Evolutionary conservation across 352 stramenopile genomes (phyloP).

Genomic region (Pythium brassicae): DNA sequence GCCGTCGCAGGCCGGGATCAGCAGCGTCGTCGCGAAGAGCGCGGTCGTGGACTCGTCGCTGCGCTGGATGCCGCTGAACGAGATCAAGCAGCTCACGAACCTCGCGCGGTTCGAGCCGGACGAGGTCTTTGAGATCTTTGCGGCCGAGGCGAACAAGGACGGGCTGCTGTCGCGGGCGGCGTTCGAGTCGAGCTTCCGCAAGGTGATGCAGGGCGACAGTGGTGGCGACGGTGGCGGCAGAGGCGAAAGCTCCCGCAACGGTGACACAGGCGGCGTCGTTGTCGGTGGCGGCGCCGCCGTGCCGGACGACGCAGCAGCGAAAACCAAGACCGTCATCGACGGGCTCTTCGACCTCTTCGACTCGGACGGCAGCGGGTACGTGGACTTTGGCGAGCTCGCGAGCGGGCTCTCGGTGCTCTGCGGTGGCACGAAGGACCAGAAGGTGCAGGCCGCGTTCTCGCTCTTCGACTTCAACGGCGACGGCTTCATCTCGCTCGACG

Average conservation of each 20-base stretch:
- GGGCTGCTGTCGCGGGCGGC: conserved; percentile 64
- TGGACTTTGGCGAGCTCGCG: conserved; percentile 83
- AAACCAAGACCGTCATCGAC: conserved; percentile 55
- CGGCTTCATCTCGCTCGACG: conserved; percentile 80
- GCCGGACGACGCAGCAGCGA: conserved; percentile 29
- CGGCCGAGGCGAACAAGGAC: conserved; percentile 63
- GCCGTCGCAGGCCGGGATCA: conserved; percentile 61
- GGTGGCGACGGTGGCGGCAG: too few relatives aligned
- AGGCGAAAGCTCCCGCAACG: too few relatives aligned
- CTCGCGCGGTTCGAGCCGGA: conserved; percentile 69
- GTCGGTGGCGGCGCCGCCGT: conserved; percentile 5
- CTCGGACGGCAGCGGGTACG: conserved; percentile 54
- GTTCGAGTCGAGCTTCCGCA: conserved; percentile 77
- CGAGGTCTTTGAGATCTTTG: conserved; percentile 88
- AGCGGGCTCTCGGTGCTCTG: conserved; percentile 81
- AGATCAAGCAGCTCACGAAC: conserved; percentile 82
- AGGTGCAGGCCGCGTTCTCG: conserved; percentile 78
- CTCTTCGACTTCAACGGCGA: conserved; percentile 89
- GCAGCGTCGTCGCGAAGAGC: conserved; percentile 62
- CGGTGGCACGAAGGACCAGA: conserved; percentile 81
- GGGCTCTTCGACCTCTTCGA: conserved; percentile 84
- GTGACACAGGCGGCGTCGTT: neutral
- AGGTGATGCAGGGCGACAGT: conserved; percentile 43
- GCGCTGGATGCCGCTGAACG: conserved; percentile 78
- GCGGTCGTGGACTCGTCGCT: conserved; percentile 71